phyloP scores from a whole-genome alignment of 2,329 filamentous ascomycete genomes.

The Sporothrix phasma region DNA sequence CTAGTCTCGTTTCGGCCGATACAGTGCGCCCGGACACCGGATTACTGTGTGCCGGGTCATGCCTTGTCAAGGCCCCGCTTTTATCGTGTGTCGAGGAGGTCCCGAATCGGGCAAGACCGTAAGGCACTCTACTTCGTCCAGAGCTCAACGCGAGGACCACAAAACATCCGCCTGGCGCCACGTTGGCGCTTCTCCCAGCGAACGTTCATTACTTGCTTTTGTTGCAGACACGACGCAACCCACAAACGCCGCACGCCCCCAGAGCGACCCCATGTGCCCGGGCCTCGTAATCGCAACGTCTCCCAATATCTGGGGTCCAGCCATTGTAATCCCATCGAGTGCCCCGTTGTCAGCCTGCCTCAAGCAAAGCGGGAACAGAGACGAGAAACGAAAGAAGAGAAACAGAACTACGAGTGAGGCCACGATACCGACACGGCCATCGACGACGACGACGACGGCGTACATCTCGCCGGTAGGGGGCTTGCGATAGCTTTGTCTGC shows the following conservation, averaged over 20 bases:
- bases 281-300: conserved; percentile 11
- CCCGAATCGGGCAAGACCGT: not conserved
- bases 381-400: not conserved
- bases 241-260: not conserved
- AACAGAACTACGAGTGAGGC: not conserved
- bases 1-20: not conserved
- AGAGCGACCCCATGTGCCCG: not conserved
- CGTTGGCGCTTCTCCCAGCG: not conserved
- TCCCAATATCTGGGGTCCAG: conserved; percentile 4
- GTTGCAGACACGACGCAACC: not conserved
- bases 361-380: not conserved
- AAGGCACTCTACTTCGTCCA: not conserved
- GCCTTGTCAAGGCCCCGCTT: not conserved
- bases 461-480: not conserved
- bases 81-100: not conserved
- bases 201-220: not conserved
- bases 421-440: not conserved
- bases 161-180: not conserved
- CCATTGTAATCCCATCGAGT: not conserved
- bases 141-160: not conserved
- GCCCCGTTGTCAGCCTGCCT: not conserved
- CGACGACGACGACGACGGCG: not conserved
- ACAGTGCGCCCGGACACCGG: not conserved
- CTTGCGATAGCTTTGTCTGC: not conserved
- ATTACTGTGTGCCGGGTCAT: not conserved